Percentiles rank a stretch among this genome's conserved stretches.
These are phyloP conservation scores for Acmispon strigosus DNA, from an alignment of 306 rosid genomes.

Conservation along the genomic window DNA sequence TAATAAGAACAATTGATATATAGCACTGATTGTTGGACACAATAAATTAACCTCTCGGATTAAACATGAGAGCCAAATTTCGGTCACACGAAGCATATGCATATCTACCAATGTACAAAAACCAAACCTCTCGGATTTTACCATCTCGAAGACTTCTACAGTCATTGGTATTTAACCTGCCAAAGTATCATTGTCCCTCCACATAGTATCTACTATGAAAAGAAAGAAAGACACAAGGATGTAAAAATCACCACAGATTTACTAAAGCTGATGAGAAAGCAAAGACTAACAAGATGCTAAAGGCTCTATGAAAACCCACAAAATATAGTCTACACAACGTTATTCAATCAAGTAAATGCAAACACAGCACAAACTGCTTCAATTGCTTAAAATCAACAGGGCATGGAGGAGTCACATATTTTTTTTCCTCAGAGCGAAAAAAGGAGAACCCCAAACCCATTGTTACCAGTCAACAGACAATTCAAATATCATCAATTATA, in stretches of 20 bases:
- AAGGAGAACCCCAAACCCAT: no score
- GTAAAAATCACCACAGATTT: background rate
- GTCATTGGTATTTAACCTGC: background rate
- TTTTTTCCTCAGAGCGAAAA: no score
- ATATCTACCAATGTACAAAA: background rate
- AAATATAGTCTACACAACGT: background rate
- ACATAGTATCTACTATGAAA: background rate
- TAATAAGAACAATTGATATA: background rate
- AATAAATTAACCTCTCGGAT: no score
- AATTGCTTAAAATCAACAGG: no score
- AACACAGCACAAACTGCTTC: background rate
- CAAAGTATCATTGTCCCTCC: background rate
- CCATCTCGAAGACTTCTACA: background rate
- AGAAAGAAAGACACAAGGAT: background rate
- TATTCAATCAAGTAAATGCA: background rate
- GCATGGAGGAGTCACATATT: no score
- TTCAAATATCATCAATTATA: no score
- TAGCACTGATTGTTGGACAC: background rate
- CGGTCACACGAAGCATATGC: background rate
- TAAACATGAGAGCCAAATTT: background rate
- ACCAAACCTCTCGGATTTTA: background rate
- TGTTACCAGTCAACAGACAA: no score
- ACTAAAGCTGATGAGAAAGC: background rate
- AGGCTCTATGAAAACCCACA: background rate
- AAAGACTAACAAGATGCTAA: background rate